Evolutionary conservation across 352 stramenopile genomes (phyloP), one percentile per base, ranked within the genome.

Genomic region (Globisporangium middletonii): DNA sequence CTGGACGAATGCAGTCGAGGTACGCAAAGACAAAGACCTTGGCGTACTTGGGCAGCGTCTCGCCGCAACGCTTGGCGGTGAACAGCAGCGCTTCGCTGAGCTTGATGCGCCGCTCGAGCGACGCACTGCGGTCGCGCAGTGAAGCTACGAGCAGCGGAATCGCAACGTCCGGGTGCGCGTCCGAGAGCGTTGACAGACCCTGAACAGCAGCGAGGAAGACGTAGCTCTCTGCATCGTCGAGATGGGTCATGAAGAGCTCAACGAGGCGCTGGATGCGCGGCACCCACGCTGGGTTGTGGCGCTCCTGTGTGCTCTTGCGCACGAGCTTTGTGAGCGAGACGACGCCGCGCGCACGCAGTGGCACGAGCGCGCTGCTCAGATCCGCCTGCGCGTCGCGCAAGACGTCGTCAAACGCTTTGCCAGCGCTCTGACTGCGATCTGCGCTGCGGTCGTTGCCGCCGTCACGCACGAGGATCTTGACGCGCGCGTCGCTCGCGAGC

Each of bases 151-250:
- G 69, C n/a, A 79, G 41, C 26, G 83, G 81, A 44, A 94, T 87
- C 2, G 85, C 76, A 4, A 85, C 68, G 51, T 83, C 64, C 1
- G 83, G 64, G 43, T 92, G 76, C 0, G 70, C 67, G 45, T 94
- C 81, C 0, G 77, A 63, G 8, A 94, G 62, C 23, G 77, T 65
- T 15, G 84, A 66, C 15, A 94, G 55, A 12, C 82, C 82, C 56
- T 94, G 85, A 3, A 94, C 72, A 19, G 85, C 79, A 0, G 85
- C 85, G n/a, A 94, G 72, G 48, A 79, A 94, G 2, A 94, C 85
- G 60, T 94, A 94, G 58, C 85, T 94, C 63, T 94, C 85, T 0
- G 54, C 54, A 62, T 94, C 85, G 35, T 73, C 60, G 23, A 94
- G 58, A 19, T 92, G 72, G 26, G 65, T 55, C 46, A 91, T 59